A percentile compares a stretch with the other conserved stretches of the same genome.
phyloP scores from a whole-genome alignment of 176 grass and related monocot genomes.

The Typha latifolia region DNA sequence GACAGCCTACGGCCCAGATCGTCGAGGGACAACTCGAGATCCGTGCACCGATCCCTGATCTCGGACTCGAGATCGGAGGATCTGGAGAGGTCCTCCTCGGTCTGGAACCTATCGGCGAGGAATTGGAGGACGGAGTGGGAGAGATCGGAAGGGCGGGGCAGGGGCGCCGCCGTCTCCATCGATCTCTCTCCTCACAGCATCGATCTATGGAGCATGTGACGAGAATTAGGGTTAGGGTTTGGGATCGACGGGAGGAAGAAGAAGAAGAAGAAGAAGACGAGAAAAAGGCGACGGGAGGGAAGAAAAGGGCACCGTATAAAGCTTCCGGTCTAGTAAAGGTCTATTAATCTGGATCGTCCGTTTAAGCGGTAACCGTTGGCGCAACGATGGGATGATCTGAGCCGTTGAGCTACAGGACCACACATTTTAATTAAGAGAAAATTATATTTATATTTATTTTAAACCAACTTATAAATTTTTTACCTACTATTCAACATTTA shows the following conservation, averaged over 20 bases:
- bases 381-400: background rate
- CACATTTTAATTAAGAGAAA: background rate
- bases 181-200: constrained; percentile 6
- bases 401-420: too few species aligned
- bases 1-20: constrained; percentile 26
- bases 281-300: background rate
- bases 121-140: constrained; percentile 26
- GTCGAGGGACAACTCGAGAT: constrained; percentile 43
- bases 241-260: constrained; percentile 17
- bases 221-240: constrained; percentile 11
- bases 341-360: constrained; percentile 23
- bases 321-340: background rate
- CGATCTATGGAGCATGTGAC: background rate
- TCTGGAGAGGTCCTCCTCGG: constrained; percentile 39
- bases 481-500: too few species aligned
- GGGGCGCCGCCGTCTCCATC: constrained; percentile 12
- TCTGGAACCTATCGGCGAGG: constrained; percentile 43
- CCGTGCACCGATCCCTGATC: constrained; percentile 43
- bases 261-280: constrained; percentile 11
- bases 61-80: constrained; percentile 50
- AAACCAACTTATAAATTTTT: background rate
- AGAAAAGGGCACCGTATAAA: too few species aligned
- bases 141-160: constrained; percentile 15
- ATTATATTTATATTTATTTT: background rate
- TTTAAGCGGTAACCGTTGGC: constrained; percentile 10